Conservation (phyloP, 2,329 filamentous ascomycete species). For the Stachybotrys echinatus region DNA sequence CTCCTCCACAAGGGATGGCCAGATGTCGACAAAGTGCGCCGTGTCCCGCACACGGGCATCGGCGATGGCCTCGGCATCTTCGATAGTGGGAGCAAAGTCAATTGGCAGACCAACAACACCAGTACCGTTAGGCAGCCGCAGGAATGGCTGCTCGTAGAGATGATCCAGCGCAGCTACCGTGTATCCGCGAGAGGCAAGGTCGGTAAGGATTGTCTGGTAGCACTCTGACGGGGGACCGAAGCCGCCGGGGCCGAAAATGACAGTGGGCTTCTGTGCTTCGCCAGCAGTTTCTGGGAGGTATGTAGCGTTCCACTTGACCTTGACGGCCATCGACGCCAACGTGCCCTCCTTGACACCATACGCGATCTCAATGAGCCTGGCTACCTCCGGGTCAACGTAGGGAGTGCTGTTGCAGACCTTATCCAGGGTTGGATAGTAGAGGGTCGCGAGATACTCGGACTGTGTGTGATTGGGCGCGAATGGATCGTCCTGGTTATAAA, state of each 20-base stretch:
- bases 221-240: constrained; percentile 8
- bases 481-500: not conserved
- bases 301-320: constrained; percentile 7
- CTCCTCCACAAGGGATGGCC: constrained; percentile 9
- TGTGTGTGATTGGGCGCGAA: constrained; percentile 3
- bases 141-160: constrained; percentile 18
- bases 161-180: constrained; percentile 19
- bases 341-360: constrained; percentile 7
- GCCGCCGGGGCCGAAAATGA: constrained; percentile 7
- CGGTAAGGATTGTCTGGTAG: constrained; percentile 5
- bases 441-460: constrained; percentile 7
- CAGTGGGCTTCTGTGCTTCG: too few relatives aligned
- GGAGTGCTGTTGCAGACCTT: not conserved
- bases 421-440: constrained; percentile 9
- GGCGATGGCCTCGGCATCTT: not conserved
- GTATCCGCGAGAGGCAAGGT: constrained; percentile 12
- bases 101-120: constrained; percentile 9
- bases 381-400: constrained; percentile 8
- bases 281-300: not conserved
- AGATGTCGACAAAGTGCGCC: constrained; percentile 11
- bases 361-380: not conserved
- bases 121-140: constrained; percentile 20
- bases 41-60: not conserved
- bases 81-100: not conserved
- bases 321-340: constrained; percentile 7